phyloP scores from a whole-genome alignment of 176 grass and related monocot species.

The Melocanna baccifera region DNA sequence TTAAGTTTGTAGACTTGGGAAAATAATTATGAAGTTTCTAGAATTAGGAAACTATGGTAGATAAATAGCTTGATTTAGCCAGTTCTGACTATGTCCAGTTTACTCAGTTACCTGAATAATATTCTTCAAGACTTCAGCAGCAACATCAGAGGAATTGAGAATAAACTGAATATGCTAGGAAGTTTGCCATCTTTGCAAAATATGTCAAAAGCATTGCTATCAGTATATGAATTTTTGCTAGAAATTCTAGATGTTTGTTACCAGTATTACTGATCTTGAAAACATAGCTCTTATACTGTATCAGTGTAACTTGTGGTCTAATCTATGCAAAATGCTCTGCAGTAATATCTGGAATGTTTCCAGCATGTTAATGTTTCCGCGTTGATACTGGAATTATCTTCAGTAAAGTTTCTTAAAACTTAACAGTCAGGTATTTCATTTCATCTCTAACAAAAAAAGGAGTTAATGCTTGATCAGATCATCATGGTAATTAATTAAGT shows the following conservation, averaged over 20 bases:
- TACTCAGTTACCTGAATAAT: neutral
- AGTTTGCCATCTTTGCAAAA: neutral
- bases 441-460: neutral
- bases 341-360: too few relatives aligned
- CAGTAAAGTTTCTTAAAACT: neutral
- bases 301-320: neutral
- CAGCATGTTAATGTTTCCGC: neutral
- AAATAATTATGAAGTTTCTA: neutral
- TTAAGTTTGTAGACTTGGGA: neutral
- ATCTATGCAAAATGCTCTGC: neutral
- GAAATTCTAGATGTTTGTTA: neutral
- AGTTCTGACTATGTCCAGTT: neutral
- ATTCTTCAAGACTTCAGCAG: neutral
- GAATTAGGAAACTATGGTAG: neutral
- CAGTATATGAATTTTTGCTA: neutral
- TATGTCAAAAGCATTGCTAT: neutral
- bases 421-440: neutral
- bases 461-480: neutral
- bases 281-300: neutral
- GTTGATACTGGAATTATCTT: neutral
- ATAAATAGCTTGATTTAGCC: neutral
- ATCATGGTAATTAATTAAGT: slow-evolving; percentile 3
- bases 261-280: neutral
- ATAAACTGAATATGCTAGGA: neutral
- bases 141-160: neutral